These are phyloP conservation scores for Trichaptum fuscoviolaceum DNA, from an alignment of 768 basidiomycete species.

Conservation along the genomic window DNA sequence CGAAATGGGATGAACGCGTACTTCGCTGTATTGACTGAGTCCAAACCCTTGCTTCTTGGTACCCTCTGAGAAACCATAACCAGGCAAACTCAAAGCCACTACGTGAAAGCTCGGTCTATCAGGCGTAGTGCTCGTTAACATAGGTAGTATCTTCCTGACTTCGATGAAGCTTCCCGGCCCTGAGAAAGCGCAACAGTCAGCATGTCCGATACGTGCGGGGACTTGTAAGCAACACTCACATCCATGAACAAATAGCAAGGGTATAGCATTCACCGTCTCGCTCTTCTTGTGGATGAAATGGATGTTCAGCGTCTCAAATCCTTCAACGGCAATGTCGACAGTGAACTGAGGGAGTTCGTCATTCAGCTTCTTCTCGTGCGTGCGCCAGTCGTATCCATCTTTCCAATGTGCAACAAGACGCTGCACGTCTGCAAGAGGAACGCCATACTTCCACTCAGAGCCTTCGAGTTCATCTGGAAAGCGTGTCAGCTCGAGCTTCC, in stretches of 20 bases:
- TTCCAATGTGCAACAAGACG: slow-evolving; percentile 47
- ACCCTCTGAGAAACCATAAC: slow-evolving; percentile 57
- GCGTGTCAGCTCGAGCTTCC: slow-evolving; percentile 41
- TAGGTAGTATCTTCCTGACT: slow-evolving; percentile 49
- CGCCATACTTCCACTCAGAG: slow-evolving; percentile 47
- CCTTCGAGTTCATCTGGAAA: slow-evolving; percentile 58
- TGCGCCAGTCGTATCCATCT: slow-evolving; percentile 51
- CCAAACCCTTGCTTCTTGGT: slow-evolving; percentile 48
- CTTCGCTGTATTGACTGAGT: slow-evolving; percentile 51
- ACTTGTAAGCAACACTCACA: slow-evolving; percentile 29
- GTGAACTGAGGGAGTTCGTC: slow-evolving; percentile 51
- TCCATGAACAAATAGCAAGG: slow-evolving; percentile 57
- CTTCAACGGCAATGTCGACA: slow-evolving; percentile 41
- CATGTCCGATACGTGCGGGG: not conserved
- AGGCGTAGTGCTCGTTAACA: slow-evolving; percentile 36
- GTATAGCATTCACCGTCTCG: slow-evolving; percentile 36
- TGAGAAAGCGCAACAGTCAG: slow-evolving; percentile 18
- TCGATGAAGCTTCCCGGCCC: slow-evolving; percentile 63
- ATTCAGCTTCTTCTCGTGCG: slow-evolving; percentile 46
- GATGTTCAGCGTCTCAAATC: slow-evolving; percentile 42
- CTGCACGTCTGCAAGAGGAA: slow-evolving; percentile 42
- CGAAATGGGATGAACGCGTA: slow-evolving; percentile 14
- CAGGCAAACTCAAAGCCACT: slow-evolving; percentile 53
- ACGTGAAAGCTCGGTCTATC: slow-evolving; percentile 58
- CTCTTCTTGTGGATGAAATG: slow-evolving; percentile 59